Evolutionary conservation across 805 yeast species (phyloP).

Genomic region (Candida koratica): DNA sequence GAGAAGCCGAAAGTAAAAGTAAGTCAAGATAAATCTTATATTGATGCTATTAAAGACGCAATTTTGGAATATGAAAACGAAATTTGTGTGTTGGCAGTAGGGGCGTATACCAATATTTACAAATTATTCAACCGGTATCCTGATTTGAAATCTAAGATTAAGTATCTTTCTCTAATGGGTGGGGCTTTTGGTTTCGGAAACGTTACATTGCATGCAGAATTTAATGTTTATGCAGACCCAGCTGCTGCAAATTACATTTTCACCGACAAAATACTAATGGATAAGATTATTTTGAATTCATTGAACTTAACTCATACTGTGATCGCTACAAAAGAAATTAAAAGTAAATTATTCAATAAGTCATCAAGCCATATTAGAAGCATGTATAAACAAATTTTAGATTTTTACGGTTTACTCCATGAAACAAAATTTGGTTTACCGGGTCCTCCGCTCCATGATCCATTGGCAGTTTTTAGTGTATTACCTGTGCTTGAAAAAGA

Average conservation of each 20-base stretch:
- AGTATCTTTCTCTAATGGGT: slow-evolving; percentile 69
- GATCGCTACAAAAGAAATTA: slow-evolving; percentile 36
- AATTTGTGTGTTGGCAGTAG: slow-evolving; percentile 66
- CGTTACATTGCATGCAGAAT: slow-evolving; percentile 57
- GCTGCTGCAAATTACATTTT: slow-evolving; percentile 63
- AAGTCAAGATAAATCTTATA: slow-evolving; percentile 23
- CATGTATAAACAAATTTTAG: slow-evolving; percentile 22
- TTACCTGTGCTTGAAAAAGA: slow-evolving; percentile 38
- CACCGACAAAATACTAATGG: slow-evolving; percentile 40
- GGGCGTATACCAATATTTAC: slow-evolving; percentile 73
- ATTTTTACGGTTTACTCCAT: slow-evolving; percentile 20
- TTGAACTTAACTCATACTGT: slow-evolving; percentile 69
- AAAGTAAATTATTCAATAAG: slow-evolving; percentile 22
- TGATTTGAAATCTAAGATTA: slow-evolving; percentile 44
- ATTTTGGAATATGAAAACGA: slow-evolving; percentile 42
- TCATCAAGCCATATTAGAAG: slow-evolving; percentile 39
- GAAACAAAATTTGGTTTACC: slow-evolving; percentile 4
- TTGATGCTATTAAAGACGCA: slow-evolving; percentile 40
- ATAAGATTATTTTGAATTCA: slow-evolving; percentile 56
- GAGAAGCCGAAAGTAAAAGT: slow-evolving; percentile 40
- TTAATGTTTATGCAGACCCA: slow-evolving; percentile 74
- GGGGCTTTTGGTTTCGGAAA: slow-evolving; percentile 58
- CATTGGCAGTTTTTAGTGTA: slow-evolving; percentile 61
- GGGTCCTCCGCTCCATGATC: slow-evolving; percentile 83
- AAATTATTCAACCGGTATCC: slow-evolving; percentile 54